These are phyloP conservation scores for Salvia miltiorrhiza DNA, from an alignment of 257 asterid species.

Conservation along the genomic window DNA sequence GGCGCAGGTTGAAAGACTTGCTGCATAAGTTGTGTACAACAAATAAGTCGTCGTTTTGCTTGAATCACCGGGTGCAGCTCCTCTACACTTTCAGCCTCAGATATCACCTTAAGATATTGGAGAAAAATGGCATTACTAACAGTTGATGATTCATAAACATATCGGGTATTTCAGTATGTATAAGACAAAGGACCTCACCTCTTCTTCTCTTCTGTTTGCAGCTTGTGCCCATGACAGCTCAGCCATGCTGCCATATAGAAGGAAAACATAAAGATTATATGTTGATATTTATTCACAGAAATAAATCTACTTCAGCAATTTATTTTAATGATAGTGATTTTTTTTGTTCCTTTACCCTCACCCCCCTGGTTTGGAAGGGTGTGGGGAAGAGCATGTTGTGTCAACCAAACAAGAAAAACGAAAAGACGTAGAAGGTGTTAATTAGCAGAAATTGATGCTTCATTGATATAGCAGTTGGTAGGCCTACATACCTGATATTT, in stretches of 20 bases:
- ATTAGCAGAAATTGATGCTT: neutral
- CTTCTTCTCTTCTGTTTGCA: slow-evolving; percentile 40
- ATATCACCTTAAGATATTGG: slow-evolving; percentile 39
- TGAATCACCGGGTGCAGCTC: slow-evolving; percentile 30
- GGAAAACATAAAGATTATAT: slow-evolving; percentile 5
- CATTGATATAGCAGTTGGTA: neutral
- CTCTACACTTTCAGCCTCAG: slow-evolving; percentile 35
- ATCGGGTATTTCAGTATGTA: neutral
- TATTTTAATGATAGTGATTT: neutral
- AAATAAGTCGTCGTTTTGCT: slow-evolving; percentile 58
- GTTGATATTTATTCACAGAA: slow-evolving; percentile 1
- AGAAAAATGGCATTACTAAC: neutral
- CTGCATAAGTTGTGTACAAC: slow-evolving; percentile 54
- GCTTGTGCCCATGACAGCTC: slow-evolving; percentile 53
- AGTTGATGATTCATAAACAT: neutral
- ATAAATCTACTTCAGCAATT: neutral
- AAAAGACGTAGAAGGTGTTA: neutral
- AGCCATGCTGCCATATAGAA: slow-evolving; percentile 30
- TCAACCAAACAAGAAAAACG: neutral
- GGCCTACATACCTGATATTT: slow-evolving; percentile 38
- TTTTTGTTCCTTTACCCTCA: neutral
- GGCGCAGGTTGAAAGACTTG: slow-evolving; percentile 56
- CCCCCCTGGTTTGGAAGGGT: too few species aligned
- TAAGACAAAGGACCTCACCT: slow-evolving; percentile 34
- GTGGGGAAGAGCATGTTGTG: too few species aligned